Conservation (phyloP, 78 protist genomes). For the Dictyostelium firmibasis region DNA sequence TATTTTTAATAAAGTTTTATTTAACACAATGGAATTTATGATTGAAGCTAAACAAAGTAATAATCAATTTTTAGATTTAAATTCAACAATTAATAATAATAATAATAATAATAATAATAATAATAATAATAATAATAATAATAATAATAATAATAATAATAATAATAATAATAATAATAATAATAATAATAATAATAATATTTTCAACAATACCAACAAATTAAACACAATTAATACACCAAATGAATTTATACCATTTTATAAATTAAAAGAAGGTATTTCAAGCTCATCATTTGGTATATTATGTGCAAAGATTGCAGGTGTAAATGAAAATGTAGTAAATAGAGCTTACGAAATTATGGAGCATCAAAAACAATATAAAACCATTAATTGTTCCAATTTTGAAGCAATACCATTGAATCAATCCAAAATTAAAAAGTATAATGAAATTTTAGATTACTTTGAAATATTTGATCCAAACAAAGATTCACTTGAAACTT, state of each 20-base stretch:
- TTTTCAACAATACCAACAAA: not conserved
- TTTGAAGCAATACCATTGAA: not conserved
- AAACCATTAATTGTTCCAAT: not conserved
- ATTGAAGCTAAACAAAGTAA: not conserved
- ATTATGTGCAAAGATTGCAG: constrained; percentile 43
- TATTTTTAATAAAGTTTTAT: not conserved
- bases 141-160: not conserved
- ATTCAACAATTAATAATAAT: not conserved
- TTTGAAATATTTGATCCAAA: constrained; percentile 11
- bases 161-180: not conserved
- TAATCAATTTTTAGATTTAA: not conserved
- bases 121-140: not conserved
- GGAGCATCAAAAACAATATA: constrained; percentile 28
- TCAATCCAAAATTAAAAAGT: not conserved
- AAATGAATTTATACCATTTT: constrained; percentile 1
- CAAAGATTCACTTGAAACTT: not conserved
- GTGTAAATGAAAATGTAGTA: constrained; percentile 4
- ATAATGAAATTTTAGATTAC: not conserved
- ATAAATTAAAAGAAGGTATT: not conserved
- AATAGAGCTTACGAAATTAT: constrained; percentile 12
- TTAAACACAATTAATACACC: not conserved
- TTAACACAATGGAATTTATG: constrained; percentile 47
- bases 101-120: not conserved
- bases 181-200: not conserved
- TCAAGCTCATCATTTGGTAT: constrained; percentile 54